Base-by-base conservation (phyloP, 2,329 filamentous ascomycete genomes). In the Rhinocladiella mackenziei region DNA sequence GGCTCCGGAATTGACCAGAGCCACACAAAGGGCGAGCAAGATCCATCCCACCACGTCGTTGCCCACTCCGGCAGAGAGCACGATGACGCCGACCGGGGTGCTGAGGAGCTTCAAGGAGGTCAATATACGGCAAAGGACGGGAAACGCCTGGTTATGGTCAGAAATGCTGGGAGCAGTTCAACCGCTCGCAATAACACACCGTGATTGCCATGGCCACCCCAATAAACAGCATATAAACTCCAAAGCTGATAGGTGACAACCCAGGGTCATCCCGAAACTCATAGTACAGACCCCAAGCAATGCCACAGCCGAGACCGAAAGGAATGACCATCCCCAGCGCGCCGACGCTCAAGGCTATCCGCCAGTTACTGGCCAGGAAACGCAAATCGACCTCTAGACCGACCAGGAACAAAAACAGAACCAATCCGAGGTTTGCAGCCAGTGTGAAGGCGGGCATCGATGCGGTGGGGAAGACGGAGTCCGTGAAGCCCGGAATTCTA, bases 11-110 rank as follows among this genome's bases (percentile, higher is more conserved):
- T 97, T 97, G 58, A 95, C 89, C 18, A 97, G 75, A 0, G 91
- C 86, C 23, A 97, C 89, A 56, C 91, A 96, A 19, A 97, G 81
- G 0, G 91, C 91, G 17, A 97, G 80, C 11, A 97, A 72, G 54
- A 96, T 83, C 91, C 91, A 97, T 45, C 87, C 86, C 3, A 84
- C 80, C 11, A 92, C 88, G 60, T 97, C 91, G 62, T 97, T 96
- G 1, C 87, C 88, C 10, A 96, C 89, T 39, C 91, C 91, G 4
- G 89, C 89, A 2, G 89, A 89, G 6, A 96, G 74, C 1, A 89
- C 86, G 26, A 94, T 94, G 25, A 95, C 79, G 59, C 89, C 89
- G 4, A 95, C 89, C 1, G 83, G 78, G 2, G 88, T 92, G 42
- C 77, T 71, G 3, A 97, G 80, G 37, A 97, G 73, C 58, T 95